phyloP scores from a whole-genome alignment of 208 protist genomes.

The Naegleria lovaniensis region DNA sequence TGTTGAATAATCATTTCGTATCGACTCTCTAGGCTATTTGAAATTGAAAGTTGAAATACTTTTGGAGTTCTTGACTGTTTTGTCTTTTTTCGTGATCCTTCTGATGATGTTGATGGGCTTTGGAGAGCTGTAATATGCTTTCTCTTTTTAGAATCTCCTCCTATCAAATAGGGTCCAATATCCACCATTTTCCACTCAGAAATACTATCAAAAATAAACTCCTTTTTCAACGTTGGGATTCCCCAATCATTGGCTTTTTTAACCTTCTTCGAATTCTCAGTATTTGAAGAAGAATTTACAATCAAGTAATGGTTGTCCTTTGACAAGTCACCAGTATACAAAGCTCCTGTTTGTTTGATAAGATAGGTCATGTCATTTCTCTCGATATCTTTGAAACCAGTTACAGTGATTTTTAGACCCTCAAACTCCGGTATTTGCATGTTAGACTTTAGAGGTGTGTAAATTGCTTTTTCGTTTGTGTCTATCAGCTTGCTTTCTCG shows the following conservation, averaged over 20 bases:
- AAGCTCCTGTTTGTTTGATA: not conserved
- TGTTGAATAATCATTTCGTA: not conserved
- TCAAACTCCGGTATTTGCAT: not conserved
- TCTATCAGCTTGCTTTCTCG: not conserved
- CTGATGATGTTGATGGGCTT: not conserved
- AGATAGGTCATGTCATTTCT: not conserved
- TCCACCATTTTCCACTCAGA: not conserved
- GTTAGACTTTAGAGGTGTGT: not conserved
- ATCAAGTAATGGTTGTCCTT: slow-evolving; percentile 12
- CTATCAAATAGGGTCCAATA: not conserved
- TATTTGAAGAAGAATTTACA: not conserved
- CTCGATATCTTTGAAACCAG: not conserved
- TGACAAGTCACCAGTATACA: not conserved
- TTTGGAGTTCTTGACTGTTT: too few relatives aligned
- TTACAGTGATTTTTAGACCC: not conserved
- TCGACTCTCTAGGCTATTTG: not conserved
- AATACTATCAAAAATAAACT: not conserved
- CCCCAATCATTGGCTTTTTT: not conserved
- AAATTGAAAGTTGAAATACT: not conserved
- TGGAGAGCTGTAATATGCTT: not conserved
- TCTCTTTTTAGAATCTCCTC: not conserved
- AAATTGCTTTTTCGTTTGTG: not conserved
- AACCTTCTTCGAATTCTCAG: not conserved
- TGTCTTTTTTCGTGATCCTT: not conserved
- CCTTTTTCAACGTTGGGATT: not conserved